Percentiles rank a stretch among this genome's conserved stretches.
These are phyloP conservation scores for Eucalyptus polyanthemos DNA, from an alignment of 345 rosid species.

Conservation along the genomic window DNA sequence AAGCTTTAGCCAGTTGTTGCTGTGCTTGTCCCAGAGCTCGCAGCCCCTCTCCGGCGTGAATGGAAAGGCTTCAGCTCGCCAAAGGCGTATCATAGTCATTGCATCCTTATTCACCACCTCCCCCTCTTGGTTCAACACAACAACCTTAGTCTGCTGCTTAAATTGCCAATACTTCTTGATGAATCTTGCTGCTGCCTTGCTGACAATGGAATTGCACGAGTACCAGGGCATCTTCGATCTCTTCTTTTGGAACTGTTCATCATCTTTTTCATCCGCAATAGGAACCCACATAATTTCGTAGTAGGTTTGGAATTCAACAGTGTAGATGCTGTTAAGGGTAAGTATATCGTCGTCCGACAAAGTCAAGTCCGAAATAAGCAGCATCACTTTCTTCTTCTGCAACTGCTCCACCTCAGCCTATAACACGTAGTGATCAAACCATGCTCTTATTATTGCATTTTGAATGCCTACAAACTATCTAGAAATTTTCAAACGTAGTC, in stretches of 20 bases:
- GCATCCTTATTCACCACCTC: background rate
- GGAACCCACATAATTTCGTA: background rate
- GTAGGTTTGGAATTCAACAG: background rate
- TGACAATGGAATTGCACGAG: background rate
- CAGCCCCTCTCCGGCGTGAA: background rate
- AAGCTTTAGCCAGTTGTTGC: background rate
- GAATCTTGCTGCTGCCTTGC: background rate
- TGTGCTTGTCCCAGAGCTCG: background rate
- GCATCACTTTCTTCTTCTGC: background rate
- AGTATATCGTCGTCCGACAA: rapidly evolving
- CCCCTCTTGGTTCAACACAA: background rate
- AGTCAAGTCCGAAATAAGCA: background rate
- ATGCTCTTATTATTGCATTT: background rate
- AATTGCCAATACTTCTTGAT: background rate
- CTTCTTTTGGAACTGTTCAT: background rate
- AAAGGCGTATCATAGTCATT: background rate
- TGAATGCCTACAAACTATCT: background rate
- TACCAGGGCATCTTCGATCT: background rate
- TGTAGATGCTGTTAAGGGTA: background rate
- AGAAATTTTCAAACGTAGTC: background rate
- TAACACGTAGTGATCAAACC: background rate
- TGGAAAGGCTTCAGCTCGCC: background rate
- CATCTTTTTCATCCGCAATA: background rate
- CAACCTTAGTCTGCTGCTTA: background rate
- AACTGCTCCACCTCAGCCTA: background rate